phyloP scores from a whole-genome alignment of 225 moss, liverwort and hornwort genomes.

The Asterella californica region DNA sequence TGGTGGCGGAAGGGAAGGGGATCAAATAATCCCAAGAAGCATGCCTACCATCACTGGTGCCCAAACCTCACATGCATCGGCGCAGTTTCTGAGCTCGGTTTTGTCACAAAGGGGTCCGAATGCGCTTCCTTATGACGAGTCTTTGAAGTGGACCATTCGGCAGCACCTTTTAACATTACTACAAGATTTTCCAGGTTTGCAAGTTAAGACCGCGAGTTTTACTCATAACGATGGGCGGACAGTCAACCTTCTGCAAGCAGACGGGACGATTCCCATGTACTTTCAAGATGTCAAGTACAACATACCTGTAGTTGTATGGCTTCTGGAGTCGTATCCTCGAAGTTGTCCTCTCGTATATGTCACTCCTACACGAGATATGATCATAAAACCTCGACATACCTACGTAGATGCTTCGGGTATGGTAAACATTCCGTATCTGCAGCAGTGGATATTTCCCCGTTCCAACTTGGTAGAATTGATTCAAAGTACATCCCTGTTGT shows the following conservation, averaged over 20 bases:
- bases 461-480: constrained; percentile 95
- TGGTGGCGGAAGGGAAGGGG: neutral
- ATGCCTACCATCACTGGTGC: constrained; percentile 46
- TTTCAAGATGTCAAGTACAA: constrained; percentile 99
- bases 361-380: constrained; percentile 93
- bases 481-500: constrained; percentile 78
- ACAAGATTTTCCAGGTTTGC: constrained; percentile 91
- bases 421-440: constrained; percentile 63
- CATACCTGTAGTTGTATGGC: constrained; percentile 94
- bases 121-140: constrained; percentile 91
- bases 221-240: constrained; percentile 84
- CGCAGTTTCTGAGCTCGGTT: constrained; percentile 80
- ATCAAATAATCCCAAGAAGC: constrained; percentile 23
- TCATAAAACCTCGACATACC: constrained; percentile 91
- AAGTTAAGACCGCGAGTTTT: constrained; percentile 85
- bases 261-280: constrained; percentile 96
- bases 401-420: constrained; percentile 88
- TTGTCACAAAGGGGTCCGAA: constrained; percentile 93
- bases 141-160: constrained; percentile 84
- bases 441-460: constrained; percentile 88
- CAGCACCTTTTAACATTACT: constrained; percentile 81
- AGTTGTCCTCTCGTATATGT: constrained; percentile 83
- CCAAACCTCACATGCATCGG: constrained; percentile 67
- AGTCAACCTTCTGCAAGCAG: constrained; percentile 86
- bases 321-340: constrained; percentile 84